Percentiles rank a stretch among this genome's conserved stretches.
phyloP scores from a whole-genome alignment of 257 asterid species.

The Solanum corneliomulleri region DNA sequence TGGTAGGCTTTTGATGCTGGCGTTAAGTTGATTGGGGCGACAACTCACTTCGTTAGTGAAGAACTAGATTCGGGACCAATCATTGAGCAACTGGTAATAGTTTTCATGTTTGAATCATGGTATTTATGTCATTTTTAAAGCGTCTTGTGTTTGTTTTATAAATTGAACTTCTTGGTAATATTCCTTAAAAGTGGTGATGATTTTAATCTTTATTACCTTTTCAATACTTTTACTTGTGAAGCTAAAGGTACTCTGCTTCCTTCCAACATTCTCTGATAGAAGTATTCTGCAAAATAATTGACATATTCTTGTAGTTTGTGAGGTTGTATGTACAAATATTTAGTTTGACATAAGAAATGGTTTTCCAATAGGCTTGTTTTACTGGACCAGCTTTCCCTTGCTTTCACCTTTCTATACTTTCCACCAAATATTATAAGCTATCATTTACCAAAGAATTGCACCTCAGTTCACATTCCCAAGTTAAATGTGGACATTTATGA shows the following conservation, averaged over 20 bases:
- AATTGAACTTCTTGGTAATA: not conserved
- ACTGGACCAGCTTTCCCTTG: not conserved
- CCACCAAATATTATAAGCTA: not conserved
- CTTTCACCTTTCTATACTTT: not conserved
- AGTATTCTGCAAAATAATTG: not conserved
- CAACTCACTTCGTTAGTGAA: conserved; percentile 87
- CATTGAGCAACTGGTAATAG: conserved; percentile 85
- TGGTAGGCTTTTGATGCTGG: conserved; percentile 91
- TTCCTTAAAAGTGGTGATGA: not conserved
- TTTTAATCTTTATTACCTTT: not conserved
- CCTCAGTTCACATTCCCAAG: not conserved
- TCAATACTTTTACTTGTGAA: not conserved
- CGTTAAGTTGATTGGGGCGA: conserved; percentile 91
- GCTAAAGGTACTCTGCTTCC: not conserved
- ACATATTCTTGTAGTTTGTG: not conserved
- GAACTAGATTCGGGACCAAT: conserved; percentile 93
- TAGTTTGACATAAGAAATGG: not conserved
- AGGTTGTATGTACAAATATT: not conserved
- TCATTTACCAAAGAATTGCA: not conserved
- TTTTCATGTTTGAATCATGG: not conserved
- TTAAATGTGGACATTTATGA: not conserved
- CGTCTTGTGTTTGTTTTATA: not conserved
- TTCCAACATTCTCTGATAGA: not conserved
- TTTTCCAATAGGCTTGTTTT: not conserved
- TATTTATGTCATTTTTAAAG: not conserved